These are phyloP conservation scores for Xylaria sp. DNA, from an alignment of 2,329 filamentous ascomycete genomes.

Conservation along the genomic window DNA sequence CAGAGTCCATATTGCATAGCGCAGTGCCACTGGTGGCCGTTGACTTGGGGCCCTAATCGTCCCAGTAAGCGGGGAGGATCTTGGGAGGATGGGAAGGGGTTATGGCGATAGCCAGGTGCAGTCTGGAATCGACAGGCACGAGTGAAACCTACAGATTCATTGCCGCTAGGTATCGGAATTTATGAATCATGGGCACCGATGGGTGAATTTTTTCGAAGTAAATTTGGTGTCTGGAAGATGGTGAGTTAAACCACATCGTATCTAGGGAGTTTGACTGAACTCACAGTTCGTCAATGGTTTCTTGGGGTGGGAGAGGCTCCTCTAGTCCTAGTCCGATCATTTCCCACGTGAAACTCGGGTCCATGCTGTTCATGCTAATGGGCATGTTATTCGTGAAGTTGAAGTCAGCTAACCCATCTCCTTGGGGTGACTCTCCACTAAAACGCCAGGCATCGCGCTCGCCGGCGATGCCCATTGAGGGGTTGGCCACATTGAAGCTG, in stretches of 20 bases:
- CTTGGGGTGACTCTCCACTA: slow-evolving; percentile 57
- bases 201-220: slow-evolving; percentile 93
- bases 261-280: slow-evolving; percentile 30
- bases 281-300: slow-evolving; percentile 81
- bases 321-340: slow-evolving; percentile 66
- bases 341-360: slow-evolving; percentile 77
- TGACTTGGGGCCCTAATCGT: slow-evolving; percentile 71
- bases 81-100: too few relatives aligned
- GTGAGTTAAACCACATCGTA: slow-evolving; percentile 19
- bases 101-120: not conserved
- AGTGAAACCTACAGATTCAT: slow-evolving; percentile 72
- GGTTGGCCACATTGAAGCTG: slow-evolving; percentile 52
- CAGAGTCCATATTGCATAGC: slow-evolving; percentile 96
- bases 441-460: slow-evolving; percentile 62
- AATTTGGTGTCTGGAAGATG: slow-evolving; percentile 69
- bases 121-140: not conserved
- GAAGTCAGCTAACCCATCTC: slow-evolving; percentile 59
- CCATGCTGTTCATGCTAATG: slow-evolving; percentile 57
- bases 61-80: slow-evolving; percentile 17
- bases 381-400: slow-evolving; percentile 58
- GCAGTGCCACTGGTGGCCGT: slow-evolving; percentile 83
- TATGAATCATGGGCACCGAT: slow-evolving; percentile 87
- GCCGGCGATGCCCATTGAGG: slow-evolving; percentile 53
- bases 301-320: slow-evolving; percentile 63
- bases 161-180: slow-evolving; percentile 82